Conservation (phyloP, 2,329 filamentous ascomycete genomes). For the Aureobasidium namibiae region DNA sequence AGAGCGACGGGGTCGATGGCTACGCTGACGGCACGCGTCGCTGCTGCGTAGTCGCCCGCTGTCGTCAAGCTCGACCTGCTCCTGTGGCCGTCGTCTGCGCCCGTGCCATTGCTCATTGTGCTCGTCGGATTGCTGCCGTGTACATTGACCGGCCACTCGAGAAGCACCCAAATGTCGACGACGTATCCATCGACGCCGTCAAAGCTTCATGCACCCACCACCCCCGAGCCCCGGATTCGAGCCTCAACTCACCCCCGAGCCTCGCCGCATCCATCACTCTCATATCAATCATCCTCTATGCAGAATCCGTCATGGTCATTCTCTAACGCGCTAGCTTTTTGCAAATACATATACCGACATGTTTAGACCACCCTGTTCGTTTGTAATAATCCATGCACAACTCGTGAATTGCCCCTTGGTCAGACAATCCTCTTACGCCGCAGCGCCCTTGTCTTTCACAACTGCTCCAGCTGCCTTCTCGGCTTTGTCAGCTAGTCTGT, state of each 20-base stretch:
- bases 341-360: conserved; percentile 11
- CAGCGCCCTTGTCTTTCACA: neutral
- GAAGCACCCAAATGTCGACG: neutral
- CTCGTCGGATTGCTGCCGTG: neutral
- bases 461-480: conserved; percentile 10
- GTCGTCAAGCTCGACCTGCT: neutral
- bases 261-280: neutral
- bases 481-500: conserved; percentile 10
- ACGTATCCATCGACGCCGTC: neutral
- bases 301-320: neutral
- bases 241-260: neutral
- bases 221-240: neutral
- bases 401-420: neutral
- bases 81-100: neutral
- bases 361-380: neutral
- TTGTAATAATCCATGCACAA: neutral
- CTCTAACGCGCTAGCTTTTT: neutral
- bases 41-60: neutral
- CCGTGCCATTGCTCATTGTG: conserved; percentile 10
- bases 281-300: too few relatives aligned
- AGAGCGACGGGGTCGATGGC: conserved; percentile 41
- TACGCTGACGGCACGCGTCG: conserved; percentile 20
- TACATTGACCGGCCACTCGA: neutral
- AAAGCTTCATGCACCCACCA: neutral
- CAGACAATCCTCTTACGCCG: neutral